Conservation (phyloP, 441 rosid species). For the Viola pubescens region DNA sequence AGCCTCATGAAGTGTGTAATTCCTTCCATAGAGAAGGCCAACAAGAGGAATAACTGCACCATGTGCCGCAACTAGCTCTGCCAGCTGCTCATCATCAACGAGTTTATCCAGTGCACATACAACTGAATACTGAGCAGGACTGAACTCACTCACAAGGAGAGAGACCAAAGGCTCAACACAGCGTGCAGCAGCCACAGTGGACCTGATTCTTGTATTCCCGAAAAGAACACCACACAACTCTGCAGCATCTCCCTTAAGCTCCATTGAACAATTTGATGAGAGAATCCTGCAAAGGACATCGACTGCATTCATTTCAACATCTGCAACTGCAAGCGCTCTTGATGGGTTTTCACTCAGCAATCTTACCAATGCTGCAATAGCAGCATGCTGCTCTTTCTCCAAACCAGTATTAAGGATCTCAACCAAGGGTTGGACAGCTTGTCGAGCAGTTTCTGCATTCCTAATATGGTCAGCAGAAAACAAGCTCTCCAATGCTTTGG, state of each 20-base stretch:
- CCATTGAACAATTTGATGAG: constrained; percentile 86
- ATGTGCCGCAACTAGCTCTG: constrained; percentile 98
- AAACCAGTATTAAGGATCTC: constrained; percentile 94
- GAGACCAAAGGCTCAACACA: constrained; percentile 99
- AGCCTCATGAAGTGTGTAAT: constrained; percentile 92
- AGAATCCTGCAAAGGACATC: constrained; percentile 99
- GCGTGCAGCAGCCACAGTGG: constrained; percentile 98
- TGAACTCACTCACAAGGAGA: constrained; percentile 82
- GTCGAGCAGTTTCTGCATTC: constrained; percentile 88
- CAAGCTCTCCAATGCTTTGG: constrained; percentile 94
- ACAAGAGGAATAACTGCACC: constrained; percentile 99
- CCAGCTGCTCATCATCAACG: constrained; percentile 97
- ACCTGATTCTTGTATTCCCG: constrained; percentile 87
- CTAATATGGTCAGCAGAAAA: constrained; percentile 96
- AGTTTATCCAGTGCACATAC: constrained; percentile 95
- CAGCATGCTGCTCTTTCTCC: constrained; percentile 99
- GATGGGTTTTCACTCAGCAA: constrained; percentile 95
- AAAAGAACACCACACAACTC: constrained; percentile 97
- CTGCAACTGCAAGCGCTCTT: constrained; percentile 92
- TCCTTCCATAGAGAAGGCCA: constrained; percentile 90
- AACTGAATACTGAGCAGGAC: constrained; percentile 95
- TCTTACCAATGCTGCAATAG: constrained; percentile 94
- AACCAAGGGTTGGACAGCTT: constrained; percentile 98
- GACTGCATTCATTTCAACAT: constrained; percentile 98
- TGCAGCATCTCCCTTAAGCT: constrained; percentile 98